Evolutionary conservation across 768 basidiomycete species (phyloP).

Genomic region (Psilocybe subaeruginosa): DNA sequence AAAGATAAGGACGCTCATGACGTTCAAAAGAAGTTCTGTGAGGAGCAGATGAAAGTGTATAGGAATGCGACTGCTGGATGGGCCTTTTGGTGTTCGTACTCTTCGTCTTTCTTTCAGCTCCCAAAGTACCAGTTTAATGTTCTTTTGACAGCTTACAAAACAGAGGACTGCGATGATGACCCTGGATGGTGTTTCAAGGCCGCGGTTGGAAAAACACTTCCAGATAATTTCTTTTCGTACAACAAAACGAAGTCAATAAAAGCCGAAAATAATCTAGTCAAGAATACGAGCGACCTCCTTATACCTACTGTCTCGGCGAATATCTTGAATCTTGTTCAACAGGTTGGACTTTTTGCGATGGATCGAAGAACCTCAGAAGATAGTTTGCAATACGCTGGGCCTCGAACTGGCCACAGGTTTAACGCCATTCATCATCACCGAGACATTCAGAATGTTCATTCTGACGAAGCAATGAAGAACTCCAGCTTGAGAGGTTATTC

Average conservation of each 20-base stretch:
- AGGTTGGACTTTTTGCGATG: background rate
- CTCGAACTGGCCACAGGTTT: slow-evolving; percentile 25
- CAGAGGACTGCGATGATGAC: slow-evolving; percentile 61
- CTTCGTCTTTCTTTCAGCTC: background rate
- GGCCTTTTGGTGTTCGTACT: slow-evolving; percentile 67
- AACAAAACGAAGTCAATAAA: slow-evolving; percentile 13
- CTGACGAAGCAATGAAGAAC: slow-evolving; percentile 17
- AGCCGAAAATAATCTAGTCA: slow-evolving; percentile 4
- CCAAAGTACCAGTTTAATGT: background rate
- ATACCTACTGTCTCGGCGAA: slow-evolving; percentile 15
- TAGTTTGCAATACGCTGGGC: background rate
- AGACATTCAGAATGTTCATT: slow-evolving; percentile 6
- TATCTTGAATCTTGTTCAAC: slow-evolving; percentile 11
- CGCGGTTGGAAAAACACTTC: slow-evolving; percentile 59
- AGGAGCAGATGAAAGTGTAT: slow-evolving; percentile 61
- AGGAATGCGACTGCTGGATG: slow-evolving; percentile 60
- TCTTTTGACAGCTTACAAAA: slow-evolving; percentile 51
- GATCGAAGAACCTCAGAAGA: background rate
- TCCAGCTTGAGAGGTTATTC: slow-evolving; percentile 47
- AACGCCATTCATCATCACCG: slow-evolving; percentile 25
- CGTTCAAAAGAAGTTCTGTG: slow-evolving; percentile 56
- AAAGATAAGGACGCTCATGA: slow-evolving; percentile 44
- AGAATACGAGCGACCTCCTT: slow-evolving; percentile 14
- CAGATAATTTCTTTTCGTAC: slow-evolving; percentile 60
- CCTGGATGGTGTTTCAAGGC: slow-evolving; percentile 72